Conservation (phyloP, 1,284 basidiomycete species). For the Leucoagaricus sp. region DNA sequence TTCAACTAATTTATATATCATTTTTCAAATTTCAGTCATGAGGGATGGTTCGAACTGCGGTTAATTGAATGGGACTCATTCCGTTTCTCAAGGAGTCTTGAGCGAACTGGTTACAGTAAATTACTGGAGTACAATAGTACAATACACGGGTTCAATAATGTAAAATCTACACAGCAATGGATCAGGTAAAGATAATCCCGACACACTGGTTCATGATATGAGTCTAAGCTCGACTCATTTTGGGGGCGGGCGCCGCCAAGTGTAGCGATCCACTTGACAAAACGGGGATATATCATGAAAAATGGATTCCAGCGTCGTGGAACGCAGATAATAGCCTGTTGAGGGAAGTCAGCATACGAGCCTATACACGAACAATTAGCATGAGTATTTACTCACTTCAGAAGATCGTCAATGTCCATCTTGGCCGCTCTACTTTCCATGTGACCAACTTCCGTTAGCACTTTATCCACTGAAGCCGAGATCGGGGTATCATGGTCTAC, state of each 20-base stretch:
- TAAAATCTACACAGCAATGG: neutral
- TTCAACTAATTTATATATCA: too few species aligned
- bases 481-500: constrained; percentile 74
- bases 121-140: neutral
- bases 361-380: neutral
- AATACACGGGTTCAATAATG: neutral
- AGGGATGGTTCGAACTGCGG: too few species aligned
- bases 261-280: neutral
- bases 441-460: constrained; percentile 69
- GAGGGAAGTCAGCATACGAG: constrained; percentile 4
- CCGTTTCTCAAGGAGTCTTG: too few species aligned
- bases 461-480: constrained; percentile 73
- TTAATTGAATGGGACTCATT: too few species aligned
- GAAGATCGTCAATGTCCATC: constrained; percentile 83
- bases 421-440: constrained; percentile 77
- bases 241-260: too few species aligned
- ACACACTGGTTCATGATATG: neutral
- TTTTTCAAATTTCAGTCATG: too few species aligned
- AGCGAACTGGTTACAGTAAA: neutral
- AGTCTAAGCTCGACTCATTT: neutral
- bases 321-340: constrained; percentile 71
- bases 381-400: constrained; percentile 53
- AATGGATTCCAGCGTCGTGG: constrained; percentile 83
- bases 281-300: constrained; percentile 34
- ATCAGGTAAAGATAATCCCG: neutral